Percentiles rank a stretch among this genome's conserved stretches.
Evolutionary conservation across 805 yeast genomes (phyloP).

Genomic region (Ogataea pini): DNA sequence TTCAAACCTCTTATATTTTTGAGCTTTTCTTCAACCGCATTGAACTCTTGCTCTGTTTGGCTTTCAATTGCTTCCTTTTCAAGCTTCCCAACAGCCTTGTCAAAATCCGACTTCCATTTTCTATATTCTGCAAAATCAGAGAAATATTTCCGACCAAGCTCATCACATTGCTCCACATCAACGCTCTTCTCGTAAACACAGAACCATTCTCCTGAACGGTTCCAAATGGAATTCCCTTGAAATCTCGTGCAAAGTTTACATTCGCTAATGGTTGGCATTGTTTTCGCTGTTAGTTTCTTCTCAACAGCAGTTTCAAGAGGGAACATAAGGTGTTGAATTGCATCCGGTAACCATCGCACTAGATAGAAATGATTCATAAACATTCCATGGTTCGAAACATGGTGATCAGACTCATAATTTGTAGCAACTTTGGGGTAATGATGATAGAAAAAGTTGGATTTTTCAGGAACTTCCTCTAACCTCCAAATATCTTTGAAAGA

Average conservation of each 20-base stretch:
- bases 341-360: conserved; percentile 37
- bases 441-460: conserved; percentile 31
- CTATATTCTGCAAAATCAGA: conserved; percentile 26
- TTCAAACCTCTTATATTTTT: conserved; percentile 16
- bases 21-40: conserved; percentile 21
- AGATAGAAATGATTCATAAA: conserved; percentile 35
- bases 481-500: conserved; percentile 31
- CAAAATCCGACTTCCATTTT: conserved; percentile 24
- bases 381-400: conserved; percentile 28
- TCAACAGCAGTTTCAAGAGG: conserved; percentile 29
- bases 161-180: conserved; percentile 20
- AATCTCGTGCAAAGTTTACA: conserved; percentile 32
- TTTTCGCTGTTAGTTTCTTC: conserved; percentile 30
- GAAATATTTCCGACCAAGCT: conserved; percentile 27
- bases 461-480: conserved; percentile 31
- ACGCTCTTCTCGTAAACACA: conserved; percentile 24
- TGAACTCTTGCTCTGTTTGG: conserved; percentile 19
- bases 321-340: conserved; percentile 27
- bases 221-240: conserved; percentile 32
- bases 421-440: conserved; percentile 36
- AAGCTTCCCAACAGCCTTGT: conserved; percentile 15
- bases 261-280: conserved; percentile 34
- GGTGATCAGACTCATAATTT: conserved; percentile 35
- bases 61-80: conserved; percentile 22
- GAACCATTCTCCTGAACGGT: conserved; percentile 34